Base-by-base conservation (phyloP, 2,329 filamentous ascomycete species). In the Huntiella decipiens region DNA sequence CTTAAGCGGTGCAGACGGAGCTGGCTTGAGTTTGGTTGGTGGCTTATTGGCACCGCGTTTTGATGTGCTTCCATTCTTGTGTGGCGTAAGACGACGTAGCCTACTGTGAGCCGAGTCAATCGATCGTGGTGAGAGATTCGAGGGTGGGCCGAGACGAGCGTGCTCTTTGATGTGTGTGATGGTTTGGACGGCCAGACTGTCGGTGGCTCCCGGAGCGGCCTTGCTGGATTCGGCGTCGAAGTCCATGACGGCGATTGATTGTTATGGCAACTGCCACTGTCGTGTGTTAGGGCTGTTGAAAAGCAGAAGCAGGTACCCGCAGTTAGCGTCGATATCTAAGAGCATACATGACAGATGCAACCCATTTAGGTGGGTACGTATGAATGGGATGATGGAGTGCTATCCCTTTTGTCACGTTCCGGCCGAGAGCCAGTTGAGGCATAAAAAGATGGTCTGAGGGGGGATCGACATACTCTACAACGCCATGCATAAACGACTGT, bases 1-100 rank as follows among this genome's bases (percentile, higher is more conserved):
- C 31, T 46, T 52, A 5, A 50, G 33, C 3, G 46, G 13, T 17
- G 46, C 51, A 15, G 51, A 51, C 16, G 51, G 41, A 10, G 48
- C 46, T 4, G 47, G 39, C 37, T 45, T 48, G 11, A 51, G 40
- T 37, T 45, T 51, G 16, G 44, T 46, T 2, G 44, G 42, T 11
- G 42, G n/a, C 10, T 46, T 43, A 17, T 16, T 32, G 4, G 39
- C 34, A 5, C 28, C 31, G 5, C 38, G 10, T 15, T 44, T 44
- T 22, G 41, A 37, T 4, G 40, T 12, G 3, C 39, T 41, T 12
- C 28, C 31, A 10, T 34, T 44, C 7, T 19, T 44, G 19, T 46
- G 46, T 34, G 47, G 41, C 8, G 44, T 28, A 7, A 43, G 31
- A 17, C 47, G 47, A 28, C 47, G 36, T 10, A 49, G 16, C 11